Conservation (phyloP, 768 basidiomycete species). For the Psilocybe azurescens region DNA sequence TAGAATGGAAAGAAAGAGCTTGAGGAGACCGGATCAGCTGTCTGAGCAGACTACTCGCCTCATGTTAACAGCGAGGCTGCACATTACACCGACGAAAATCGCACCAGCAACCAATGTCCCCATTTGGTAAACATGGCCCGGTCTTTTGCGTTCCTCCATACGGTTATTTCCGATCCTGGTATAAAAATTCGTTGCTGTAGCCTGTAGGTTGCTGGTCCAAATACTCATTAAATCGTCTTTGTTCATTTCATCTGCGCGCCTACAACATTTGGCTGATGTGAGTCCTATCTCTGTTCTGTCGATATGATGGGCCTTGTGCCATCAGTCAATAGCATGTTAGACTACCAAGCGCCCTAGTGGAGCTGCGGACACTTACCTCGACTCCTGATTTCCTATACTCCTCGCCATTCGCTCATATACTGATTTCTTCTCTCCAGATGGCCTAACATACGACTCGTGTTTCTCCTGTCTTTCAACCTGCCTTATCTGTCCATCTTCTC, state of each 20-base stretch:
- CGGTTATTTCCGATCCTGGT: conserved; percentile 21
- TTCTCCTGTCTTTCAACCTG: background rate
- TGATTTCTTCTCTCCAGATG: conserved; percentile 23
- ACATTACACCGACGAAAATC: conserved; percentile 7
- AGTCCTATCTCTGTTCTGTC: conserved; percentile 8
- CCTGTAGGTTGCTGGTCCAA: too few relatives aligned
- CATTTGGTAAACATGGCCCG: conserved; percentile 15
- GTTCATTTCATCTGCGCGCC: conserved; percentile 10
- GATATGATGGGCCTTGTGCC: conserved; percentile 45
- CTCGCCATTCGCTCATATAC: conserved; percentile 15
- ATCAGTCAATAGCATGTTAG: conserved; percentile 55
- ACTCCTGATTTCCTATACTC: conserved; percentile 30
- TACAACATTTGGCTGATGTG: background rate
- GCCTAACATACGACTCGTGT: conserved; percentile 7
- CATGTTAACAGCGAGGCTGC: conserved; percentile 24
- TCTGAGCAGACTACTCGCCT: conserved; percentile 9
- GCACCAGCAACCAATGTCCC: conserved; percentile 10
- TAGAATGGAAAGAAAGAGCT: conserved; percentile 29
- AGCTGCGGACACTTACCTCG: conserved; percentile 45
- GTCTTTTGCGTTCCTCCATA: conserved; percentile 7
- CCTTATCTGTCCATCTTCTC: conserved; percentile 14
- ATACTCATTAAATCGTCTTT: background rate
- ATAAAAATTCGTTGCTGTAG: conserved; percentile 5
- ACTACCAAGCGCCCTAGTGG: conserved; percentile 49
- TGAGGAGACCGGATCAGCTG: conserved; percentile 34